Evolutionary conservation across 805 yeast genomes (phyloP), one percentile per base, ranked within the genome.

Genomic region (Wickerhamomyces sydowiorum): DNA sequence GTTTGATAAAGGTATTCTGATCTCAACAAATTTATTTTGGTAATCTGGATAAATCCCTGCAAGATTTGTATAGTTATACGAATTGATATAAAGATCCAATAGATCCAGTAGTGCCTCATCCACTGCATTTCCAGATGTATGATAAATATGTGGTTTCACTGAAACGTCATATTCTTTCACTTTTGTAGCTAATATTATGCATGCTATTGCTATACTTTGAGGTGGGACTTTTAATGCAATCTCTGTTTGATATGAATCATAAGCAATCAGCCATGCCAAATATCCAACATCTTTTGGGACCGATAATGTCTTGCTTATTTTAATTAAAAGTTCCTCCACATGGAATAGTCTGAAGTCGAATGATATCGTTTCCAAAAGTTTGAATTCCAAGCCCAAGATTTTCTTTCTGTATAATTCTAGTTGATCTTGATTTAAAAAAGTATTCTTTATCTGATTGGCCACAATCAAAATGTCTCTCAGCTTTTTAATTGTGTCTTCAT

Each of bases 401-500:
- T 71, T 68, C 50, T 72, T 76, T 42, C 82, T 70, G 50, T 79
- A 80, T 22, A 64, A 67, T 20, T 84, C 91, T 8, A 74, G 44
- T 40, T 57, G 47, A 7, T 66, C 72, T 1, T 54, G 38, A 4
- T 49, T 54, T 31, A 60, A 43, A 8, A 42, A 49, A 6, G 52
- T 46, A 36, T 57, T 59, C 13, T 66, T 52, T n/a, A 62, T 45
- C 36, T 57, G 64, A 44, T 66, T 56, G 5, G 71, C 65, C 29
- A 63, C 64, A 4, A 64, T 56, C 36, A 82, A 72, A 12, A 88
- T 70, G 36, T 84, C 86, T 40, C 77, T 69, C 14, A 83, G 59
- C 51, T 84, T 84, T 58, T 87, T 88, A 33, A 88, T 81, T 33
- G 89, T 86, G 55, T 89, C 96, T 54, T 86, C 95, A 48, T 80